A percentile compares a stretch with the other conserved stretches of the same genome.
Evolutionary conservation across 441 rosid genomes (phyloP).

Genomic region (Bocquillonia castaneifolia): DNA sequence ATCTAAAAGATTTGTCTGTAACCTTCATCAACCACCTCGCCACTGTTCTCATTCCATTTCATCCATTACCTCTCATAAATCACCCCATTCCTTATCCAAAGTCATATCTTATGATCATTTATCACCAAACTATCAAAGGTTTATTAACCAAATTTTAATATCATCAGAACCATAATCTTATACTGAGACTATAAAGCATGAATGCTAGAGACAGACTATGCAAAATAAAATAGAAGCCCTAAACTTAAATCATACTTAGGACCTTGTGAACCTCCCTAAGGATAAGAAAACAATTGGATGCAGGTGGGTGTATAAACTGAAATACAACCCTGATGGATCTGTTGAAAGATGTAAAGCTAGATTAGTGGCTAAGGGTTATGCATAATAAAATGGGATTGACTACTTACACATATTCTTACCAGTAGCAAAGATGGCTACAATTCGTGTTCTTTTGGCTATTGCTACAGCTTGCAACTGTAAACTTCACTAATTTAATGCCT

Average conservation of each 20-base stretch:
- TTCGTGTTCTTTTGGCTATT: too few relatives aligned
- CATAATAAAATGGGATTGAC: background rate
- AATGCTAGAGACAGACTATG: background rate
- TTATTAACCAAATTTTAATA: background rate
- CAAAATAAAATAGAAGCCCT: background rate
- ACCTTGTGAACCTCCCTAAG: accelerated
- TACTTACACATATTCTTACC: background rate
- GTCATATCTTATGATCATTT: background rate
- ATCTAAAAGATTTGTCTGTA: too few relatives aligned
- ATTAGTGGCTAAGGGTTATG: background rate
- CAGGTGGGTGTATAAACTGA: background rate
- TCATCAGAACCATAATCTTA: background rate
- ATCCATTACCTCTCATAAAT: too few relatives aligned
- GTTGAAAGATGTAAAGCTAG: background rate
- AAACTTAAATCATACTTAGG: background rate
- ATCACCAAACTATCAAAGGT: background rate
- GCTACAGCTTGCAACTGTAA: background rate
- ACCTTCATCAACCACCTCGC: too few relatives aligned
- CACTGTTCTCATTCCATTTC: too few relatives aligned
- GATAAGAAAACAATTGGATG: background rate
- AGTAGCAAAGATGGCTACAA: too few relatives aligned
- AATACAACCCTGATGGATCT: background rate
- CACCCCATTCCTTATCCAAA: background rate
- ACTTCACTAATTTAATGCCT: background rate
- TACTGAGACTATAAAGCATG: accelerated